These are phyloP conservation scores for Lepiota venenata DNA, from an alignment of 768 basidiomycete genomes.

Conservation along the genomic window DNA sequence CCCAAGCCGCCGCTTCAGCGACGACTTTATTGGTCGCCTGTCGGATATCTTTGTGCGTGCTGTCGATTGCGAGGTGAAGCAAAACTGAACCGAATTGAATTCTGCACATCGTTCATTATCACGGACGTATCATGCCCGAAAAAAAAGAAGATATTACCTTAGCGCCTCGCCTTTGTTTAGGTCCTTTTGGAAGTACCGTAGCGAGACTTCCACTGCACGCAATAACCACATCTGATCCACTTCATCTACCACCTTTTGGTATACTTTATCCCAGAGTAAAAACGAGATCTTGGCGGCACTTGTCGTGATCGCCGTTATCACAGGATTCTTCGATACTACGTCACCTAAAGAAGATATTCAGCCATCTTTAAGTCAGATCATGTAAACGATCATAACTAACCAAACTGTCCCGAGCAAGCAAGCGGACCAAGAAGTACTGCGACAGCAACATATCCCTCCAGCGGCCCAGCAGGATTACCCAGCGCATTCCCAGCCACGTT, in stretches of 20 bases:
- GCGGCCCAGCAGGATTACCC: conserved; percentile 56
- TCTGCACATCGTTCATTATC: conserved; percentile 35
- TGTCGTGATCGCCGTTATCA: conserved; percentile 43
- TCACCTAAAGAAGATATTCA: conserved; percentile 30
- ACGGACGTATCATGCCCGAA: conserved; percentile 1
- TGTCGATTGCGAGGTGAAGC: conserved; percentile 65
- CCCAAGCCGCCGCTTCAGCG: conserved; percentile 27
- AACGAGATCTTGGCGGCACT: conserved; percentile 74
- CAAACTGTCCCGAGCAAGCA: conserved; percentile 44
- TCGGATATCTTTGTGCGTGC: conserved; percentile 51
- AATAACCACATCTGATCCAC: conserved; percentile 78
- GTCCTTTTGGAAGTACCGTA: conserved; percentile 45
- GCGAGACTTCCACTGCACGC: conserved; percentile 51
- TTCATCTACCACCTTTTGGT: conserved; percentile 59
- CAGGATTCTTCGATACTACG: conserved; percentile 43
- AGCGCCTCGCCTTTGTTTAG: conserved; percentile 49
- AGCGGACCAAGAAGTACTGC: conserved; percentile 67
- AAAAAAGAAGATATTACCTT: conserved; percentile 38
- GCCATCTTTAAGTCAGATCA: neutral
- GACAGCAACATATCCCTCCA: conserved; percentile 82
- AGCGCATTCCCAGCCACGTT: conserved; percentile 58
- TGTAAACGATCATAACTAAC: conserved; percentile 33
- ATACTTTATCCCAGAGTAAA: conserved; percentile 84
- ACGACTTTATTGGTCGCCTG: conserved; percentile 43
- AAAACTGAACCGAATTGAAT: conserved; percentile 62